phyloP scores from a whole-genome alignment of 2,329 filamentous ascomycete genomes.

The Pseudogymnoascus verrucosus region DNA sequence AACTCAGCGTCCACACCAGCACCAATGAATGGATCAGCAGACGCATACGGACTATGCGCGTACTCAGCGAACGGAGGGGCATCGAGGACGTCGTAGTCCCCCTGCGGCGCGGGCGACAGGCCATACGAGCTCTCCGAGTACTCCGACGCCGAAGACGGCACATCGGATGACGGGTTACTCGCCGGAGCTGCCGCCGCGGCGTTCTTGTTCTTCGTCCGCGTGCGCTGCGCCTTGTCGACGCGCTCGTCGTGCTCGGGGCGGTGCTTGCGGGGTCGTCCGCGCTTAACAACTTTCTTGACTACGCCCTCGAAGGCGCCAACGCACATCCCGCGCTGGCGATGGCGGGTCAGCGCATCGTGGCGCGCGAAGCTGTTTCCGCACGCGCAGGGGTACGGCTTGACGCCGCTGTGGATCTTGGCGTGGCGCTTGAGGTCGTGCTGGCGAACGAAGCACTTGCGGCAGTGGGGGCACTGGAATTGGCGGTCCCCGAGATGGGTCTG shows the following conservation, averaged over 20 bases:
- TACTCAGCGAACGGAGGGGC: constrained; percentile 28
- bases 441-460: constrained; percentile 90
- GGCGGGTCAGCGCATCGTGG: constrained; percentile 88
- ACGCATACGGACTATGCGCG: constrained; percentile 29
- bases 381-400: constrained; percentile 90
- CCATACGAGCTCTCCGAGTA: constrained; percentile 49
- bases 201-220: constrained; percentile 46
- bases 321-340: constrained; percentile 94
- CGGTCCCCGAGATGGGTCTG: constrained; percentile 96
- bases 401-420: constrained; percentile 91
- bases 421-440: constrained; percentile 97
- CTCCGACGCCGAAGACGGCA: constrained; percentile 43
- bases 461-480: constrained; percentile 89
- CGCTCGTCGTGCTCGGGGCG: constrained; percentile 44
- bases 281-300: constrained; percentile 58
- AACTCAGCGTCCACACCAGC: constrained; percentile 28
- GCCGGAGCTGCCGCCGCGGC: neutral
- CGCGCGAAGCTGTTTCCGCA: constrained; percentile 93
- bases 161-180: neutral
- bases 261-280: constrained; percentile 56
- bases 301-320: constrained; percentile 85
- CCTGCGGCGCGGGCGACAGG: constrained; percentile 39
- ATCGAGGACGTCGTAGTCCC: constrained; percentile 36
- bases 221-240: constrained; percentile 48
- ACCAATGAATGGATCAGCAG: constrained; percentile 30